Evolutionary conservation across 2,329 filamentous ascomycete species (phyloP).

Genomic region (Colletotrichum orbiculare): DNA sequence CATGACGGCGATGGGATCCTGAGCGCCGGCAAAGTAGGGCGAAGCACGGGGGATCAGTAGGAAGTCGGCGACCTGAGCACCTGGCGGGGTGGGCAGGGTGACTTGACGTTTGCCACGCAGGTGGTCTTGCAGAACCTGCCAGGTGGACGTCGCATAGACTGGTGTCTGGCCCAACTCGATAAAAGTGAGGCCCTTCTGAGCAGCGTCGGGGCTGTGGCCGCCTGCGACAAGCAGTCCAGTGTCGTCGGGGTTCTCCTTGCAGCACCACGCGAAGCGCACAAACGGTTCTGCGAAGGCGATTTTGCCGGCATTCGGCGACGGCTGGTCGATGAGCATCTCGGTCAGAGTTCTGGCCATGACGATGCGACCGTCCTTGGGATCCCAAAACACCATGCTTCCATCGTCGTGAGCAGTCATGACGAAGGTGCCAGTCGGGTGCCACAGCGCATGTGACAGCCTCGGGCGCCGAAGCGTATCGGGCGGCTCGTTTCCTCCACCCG

Average conservation of each 20-base stretch:
- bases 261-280: constrained; percentile 88
- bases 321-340: constrained; percentile 78
- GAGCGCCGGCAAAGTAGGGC: constrained; percentile 86
- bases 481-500: constrained; percentile 78
- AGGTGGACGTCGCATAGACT: constrained; percentile 89
- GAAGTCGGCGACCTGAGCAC: constrained; percentile 82
- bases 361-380: constrained; percentile 86
- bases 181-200: constrained; percentile 84
- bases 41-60: constrained; percentile 84
- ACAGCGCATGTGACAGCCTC: constrained; percentile 82
- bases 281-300: constrained; percentile 78
- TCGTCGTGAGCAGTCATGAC: constrained; percentile 90
- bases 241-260: constrained; percentile 92
- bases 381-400: constrained; percentile 93
- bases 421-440: constrained; percentile 96
- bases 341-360: constrained; percentile 85
- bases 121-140: constrained; percentile 83
- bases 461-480: constrained; percentile 75
- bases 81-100: constrained; percentile 79
- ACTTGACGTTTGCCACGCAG: constrained; percentile 81
- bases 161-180: constrained; percentile 91
- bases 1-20: constrained; percentile 90
- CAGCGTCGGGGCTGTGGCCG: constrained; percentile 74
- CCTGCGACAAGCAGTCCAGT: constrained; percentile 89
- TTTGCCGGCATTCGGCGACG: constrained; percentile 61